Conservation (phyloP, 2,329 filamentous ascomycete species). For the Ampelomyces quisqualis region DNA sequence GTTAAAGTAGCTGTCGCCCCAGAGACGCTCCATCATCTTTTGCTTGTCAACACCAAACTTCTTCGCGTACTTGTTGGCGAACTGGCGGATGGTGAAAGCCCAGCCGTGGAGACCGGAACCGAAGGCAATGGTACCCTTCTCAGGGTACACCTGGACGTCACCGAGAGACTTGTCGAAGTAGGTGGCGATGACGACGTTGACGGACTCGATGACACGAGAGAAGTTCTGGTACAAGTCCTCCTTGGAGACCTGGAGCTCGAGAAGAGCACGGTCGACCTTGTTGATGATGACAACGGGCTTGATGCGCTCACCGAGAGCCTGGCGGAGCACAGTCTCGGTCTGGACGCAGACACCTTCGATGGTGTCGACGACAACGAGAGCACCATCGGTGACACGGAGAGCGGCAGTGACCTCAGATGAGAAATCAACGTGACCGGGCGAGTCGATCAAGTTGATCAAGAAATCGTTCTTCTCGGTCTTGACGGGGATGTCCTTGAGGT, state of each 20-base stretch:
- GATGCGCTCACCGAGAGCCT: conserved; percentile 99
- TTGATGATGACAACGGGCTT: conserved; percentile 99
- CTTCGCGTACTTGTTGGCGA: conserved; percentile 94
- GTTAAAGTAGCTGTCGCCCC: conserved; percentile 99
- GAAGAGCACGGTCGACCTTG: conserved; percentile 99
- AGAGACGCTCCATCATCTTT: conserved; percentile 99
- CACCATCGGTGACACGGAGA: conserved; percentile 99
- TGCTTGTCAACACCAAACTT: conserved; percentile 99
- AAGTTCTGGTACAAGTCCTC: conserved; percentile 99
- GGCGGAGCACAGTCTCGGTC: conserved; percentile 98
- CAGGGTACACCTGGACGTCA: conserved; percentile 98
- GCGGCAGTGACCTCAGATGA: conserved; percentile 99
- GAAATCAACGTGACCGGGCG: conserved; percentile 99
- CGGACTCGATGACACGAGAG: conserved; percentile 98
- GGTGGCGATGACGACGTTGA: conserved; percentile 99
- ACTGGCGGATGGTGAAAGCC: conserved; percentile 99
- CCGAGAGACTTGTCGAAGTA: conserved; percentile 96
- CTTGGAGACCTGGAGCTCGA: conserved; percentile 97
- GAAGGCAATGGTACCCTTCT: conserved; percentile 97
- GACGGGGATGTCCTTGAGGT: conserved; percentile 91
- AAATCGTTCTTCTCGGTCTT: conserved; percentile 92
- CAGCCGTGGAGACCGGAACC: conserved; percentile 99
- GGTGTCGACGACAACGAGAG: conserved; percentile 98
- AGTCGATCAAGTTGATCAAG: conserved; percentile 99
- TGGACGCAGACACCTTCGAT: conserved; percentile 99